phyloP scores from a whole-genome alignment of 2,329 filamentous ascomycete species.

The Basipetospora chlamydospora region DNA sequence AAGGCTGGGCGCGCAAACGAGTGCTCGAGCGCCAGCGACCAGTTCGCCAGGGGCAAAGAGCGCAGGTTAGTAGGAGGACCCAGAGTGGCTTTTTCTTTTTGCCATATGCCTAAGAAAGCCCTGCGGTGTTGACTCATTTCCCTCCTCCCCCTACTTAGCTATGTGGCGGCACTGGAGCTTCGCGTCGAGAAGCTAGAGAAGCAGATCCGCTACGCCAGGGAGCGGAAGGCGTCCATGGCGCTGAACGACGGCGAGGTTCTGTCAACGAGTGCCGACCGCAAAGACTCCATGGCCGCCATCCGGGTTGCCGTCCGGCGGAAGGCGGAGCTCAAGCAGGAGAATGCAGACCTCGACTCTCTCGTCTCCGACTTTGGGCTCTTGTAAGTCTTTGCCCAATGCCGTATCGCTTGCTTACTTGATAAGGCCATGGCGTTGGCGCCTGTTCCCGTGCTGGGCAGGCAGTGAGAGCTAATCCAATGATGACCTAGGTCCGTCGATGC shows the following conservation, averaged over 20 bases:
- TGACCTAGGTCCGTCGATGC: conserved; percentile 69
- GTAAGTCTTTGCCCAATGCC: conserved; percentile 30
- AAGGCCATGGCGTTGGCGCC: background rate
- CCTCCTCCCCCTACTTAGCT: conserved; percentile 38
- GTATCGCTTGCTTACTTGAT: conserved; percentile 11
- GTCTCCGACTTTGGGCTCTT: conserved; percentile 89
- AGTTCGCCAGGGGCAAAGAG: conserved; percentile 91
- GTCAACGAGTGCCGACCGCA: conserved; percentile 35
- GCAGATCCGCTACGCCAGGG: conserved; percentile 54
- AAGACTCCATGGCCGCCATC: conserved; percentile 48
- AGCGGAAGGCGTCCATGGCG: conserved; percentile 55
- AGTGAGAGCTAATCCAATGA: background rate
- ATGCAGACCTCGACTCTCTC: conserved; percentile 76
- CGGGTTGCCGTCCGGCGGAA: conserved; percentile 50
- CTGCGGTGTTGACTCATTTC: too few relatives aligned
- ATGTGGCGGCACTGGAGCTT: conserved; percentile 88
- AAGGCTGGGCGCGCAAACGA: conserved; percentile 74
- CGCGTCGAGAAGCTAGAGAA: conserved; percentile 79
- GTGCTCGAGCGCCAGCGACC: conserved; percentile 88
- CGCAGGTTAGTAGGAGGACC: conserved; percentile 43
- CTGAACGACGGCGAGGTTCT: conserved; percentile 43
- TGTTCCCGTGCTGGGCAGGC: background rate
- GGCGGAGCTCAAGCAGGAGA: conserved; percentile 53
- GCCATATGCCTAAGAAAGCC: too few relatives aligned
- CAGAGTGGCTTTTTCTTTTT: conserved; percentile 5